A percentile compares a stretch with the other conserved stretches of the same genome.
Conservation (phyloP, 1,284 basidiomycete species). For the Apiotrichum domesticum region DNA sequence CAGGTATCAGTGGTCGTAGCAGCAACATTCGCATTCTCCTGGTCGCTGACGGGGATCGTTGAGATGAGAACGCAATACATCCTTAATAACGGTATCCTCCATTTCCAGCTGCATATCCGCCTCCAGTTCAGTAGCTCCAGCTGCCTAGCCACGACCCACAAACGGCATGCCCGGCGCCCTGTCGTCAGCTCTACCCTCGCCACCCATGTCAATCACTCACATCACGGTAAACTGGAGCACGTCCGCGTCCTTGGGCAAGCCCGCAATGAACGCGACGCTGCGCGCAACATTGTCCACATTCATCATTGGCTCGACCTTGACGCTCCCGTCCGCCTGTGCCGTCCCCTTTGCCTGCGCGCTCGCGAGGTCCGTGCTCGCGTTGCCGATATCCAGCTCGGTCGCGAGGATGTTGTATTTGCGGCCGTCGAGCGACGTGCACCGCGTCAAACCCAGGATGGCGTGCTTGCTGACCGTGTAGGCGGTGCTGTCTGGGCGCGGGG, state of each 20-base stretch:
- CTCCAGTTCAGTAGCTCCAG: too few species aligned
- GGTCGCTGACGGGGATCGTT: too few species aligned
- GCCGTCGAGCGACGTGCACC: conserved; percentile 68
- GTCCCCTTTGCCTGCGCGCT: conserved; percentile 50
- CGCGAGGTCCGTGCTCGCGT: conserved; percentile 60
- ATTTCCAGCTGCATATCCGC: too few species aligned
- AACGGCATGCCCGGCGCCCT: conserved; percentile 20
- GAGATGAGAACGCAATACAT: too few species aligned
- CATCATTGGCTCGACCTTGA: conserved; percentile 54
- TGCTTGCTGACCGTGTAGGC: conserved; percentile 74
- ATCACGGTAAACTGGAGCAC: conserved; percentile 57
- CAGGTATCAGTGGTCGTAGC: too few species aligned
- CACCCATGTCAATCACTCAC: conserved; percentile 48
- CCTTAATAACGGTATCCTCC: too few species aligned
- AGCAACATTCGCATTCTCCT: too few species aligned
- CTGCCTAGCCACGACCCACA: conserved; percentile 14
- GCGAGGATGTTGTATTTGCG: conserved; percentile 64
- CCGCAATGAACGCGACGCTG: conserved; percentile 63
- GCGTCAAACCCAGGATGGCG: conserved; percentile 67
- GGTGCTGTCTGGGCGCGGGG: conserved; percentile 58
- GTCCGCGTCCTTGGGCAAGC: conserved; percentile 61
- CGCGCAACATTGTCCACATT: conserved; percentile 58
- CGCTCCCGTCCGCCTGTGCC: conserved; percentile 62
- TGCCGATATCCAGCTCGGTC: conserved; percentile 75
- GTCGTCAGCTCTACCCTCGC: not conserved